Percentiles rank a stretch among this genome's conserved stretches.
Conservation (phyloP, 331 rosid species). For the Dryas integrifolia region DNA sequence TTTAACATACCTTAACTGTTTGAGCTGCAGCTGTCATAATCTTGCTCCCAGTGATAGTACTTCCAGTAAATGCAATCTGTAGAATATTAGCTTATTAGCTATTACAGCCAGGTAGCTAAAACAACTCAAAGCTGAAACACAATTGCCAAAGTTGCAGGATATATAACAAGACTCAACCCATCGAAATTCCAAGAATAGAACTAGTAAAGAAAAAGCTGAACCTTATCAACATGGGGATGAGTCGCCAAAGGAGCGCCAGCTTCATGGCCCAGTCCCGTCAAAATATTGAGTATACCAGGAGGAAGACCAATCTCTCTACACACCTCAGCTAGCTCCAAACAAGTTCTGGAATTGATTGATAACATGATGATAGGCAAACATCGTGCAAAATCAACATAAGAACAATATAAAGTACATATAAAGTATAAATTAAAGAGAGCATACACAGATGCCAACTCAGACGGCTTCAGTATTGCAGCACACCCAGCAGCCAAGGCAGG, state of each 20-base stretch:
- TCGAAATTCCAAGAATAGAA: slow-evolving; percentile 19
- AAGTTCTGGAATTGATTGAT: slow-evolving; percentile 54
- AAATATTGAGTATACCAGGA: slow-evolving; percentile 71
- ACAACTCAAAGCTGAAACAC: slow-evolving; percentile 8
- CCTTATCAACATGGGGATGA: slow-evolving; percentile 96
- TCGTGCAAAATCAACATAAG: slow-evolving; percentile 10
- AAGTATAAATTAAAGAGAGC: slow-evolving; percentile 32
- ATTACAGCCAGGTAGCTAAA: slow-evolving; percentile 16
- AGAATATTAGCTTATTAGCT: slow-evolving; percentile 18
- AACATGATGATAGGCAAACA: slow-evolving; percentile 13
- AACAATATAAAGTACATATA: slow-evolving; percentile 24
- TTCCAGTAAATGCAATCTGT: slow-evolving; percentile 97
- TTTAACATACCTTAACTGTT: slow-evolving; percentile 62
- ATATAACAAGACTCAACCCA: slow-evolving; percentile 2
- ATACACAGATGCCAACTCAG: slow-evolving; percentile 90
- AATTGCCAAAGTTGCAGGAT: background rate
- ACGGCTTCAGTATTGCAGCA: slow-evolving; percentile 90
- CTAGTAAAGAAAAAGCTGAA: slow-evolving; percentile 19
- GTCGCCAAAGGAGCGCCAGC: slow-evolving; percentile 96
- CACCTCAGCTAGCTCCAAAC: slow-evolving; percentile 82
- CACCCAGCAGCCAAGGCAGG: slow-evolving; percentile 99
- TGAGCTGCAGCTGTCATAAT: slow-evolving; percentile 88
- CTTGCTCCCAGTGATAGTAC: slow-evolving; percentile 86
- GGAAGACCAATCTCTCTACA: slow-evolving; percentile 92
- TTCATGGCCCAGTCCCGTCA: slow-evolving; percentile 87